Evolutionary conservation across 345 rosid genomes (phyloP), one percentile per base, ranked within the genome.

Genomic region (Rhodomyrtus tomentosa): DNA sequence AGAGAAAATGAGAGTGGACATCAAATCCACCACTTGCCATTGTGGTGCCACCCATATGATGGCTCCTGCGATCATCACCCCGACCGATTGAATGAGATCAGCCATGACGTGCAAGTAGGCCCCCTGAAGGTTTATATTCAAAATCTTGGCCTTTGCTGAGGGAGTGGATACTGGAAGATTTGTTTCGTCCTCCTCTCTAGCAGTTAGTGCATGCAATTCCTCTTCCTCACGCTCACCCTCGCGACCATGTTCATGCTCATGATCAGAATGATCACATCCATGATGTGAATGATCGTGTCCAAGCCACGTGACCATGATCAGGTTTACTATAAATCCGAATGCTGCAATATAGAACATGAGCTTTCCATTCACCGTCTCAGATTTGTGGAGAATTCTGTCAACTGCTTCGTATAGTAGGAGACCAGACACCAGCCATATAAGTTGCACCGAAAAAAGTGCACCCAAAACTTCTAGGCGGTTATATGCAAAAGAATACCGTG

Each of bases 1-100:
- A 40, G 95, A 93, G 88, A 94, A 95, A 40, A 93, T 45, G 56
- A 95, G 87, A 55, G 98, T 94, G 86, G 94, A 92, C 53, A 92
- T 85, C 72, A 94, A 92, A 91, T 96, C 99, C 42, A 92, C 92
- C 32, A 93, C 72, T 80, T 91, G 85, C 95, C 98, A 96, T 40
- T 84, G 82, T 0, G 96, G 96, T 72, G 90, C 91, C 29, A 68
- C 85, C 98, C 96, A 94, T 82, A 94, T 92, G 84, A 94, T 62
- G 4, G 90, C 92, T 86, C 95, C 96, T 40, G 97, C 93, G 7
- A 93, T 90, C 98, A 96, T 93, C 84, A 93, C 98, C 27, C 99
- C 98, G 6, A 88, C 85, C 1, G 98, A 91, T 79, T 94, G 99
- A 85, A 96, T 93, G 79, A 94, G 92, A 89, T 96, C 98, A 24